Conservation (phyloP, 2,329 filamentous ascomycete species). For the Coniella vitis region DNA sequence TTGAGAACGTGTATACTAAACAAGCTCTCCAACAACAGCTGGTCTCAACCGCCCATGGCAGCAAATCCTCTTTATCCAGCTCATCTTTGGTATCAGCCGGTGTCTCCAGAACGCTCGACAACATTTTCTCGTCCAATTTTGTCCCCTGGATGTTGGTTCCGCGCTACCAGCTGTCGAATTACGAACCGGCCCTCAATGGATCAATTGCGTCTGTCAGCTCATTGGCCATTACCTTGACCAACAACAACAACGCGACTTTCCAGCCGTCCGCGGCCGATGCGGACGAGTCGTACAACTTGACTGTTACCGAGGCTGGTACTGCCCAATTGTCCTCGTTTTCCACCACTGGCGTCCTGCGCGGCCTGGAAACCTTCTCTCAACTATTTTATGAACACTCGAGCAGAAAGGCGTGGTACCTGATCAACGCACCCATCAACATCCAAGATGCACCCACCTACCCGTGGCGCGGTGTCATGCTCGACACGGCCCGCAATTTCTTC, state of each 20-base stretch:
- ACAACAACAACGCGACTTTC: conserved; percentile 46
- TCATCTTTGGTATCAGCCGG: conserved; percentile 48
- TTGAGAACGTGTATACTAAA: conserved; percentile 26
- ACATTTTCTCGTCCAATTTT: conserved; percentile 61
- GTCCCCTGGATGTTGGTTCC: conserved; percentile 73
- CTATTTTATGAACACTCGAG: conserved; percentile 68
- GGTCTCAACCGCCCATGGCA: conserved; percentile 39
- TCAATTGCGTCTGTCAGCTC: conserved; percentile 42
- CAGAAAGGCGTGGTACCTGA: conserved; percentile 57
- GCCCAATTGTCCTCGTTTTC: conserved; percentile 59
- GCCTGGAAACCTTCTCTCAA: conserved; percentile 71
- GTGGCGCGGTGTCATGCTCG: conserved; percentile 74
- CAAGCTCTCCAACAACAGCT: conserved; percentile 35
- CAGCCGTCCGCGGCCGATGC: conserved; percentile 52
- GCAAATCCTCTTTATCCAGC: conserved; percentile 37
- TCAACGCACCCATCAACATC: conserved; percentile 63
- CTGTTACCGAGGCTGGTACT: conserved; percentile 48
- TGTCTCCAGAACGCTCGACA: conserved; percentile 52
- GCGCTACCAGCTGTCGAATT: conserved; percentile 48
- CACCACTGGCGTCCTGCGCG: conserved; percentile 63
- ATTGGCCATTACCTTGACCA: conserved; percentile 57
- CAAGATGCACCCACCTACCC: conserved; percentile 66
- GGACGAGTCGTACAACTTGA: conserved; percentile 71
- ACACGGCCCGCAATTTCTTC: conserved; percentile 69
- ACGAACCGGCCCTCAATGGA: conserved; percentile 50